Evolutionary conservation across 2,329 filamentous ascomycete species (phyloP), one percentile per base, ranked within the genome.

Genomic region (Mollisiaceae sp.): DNA sequence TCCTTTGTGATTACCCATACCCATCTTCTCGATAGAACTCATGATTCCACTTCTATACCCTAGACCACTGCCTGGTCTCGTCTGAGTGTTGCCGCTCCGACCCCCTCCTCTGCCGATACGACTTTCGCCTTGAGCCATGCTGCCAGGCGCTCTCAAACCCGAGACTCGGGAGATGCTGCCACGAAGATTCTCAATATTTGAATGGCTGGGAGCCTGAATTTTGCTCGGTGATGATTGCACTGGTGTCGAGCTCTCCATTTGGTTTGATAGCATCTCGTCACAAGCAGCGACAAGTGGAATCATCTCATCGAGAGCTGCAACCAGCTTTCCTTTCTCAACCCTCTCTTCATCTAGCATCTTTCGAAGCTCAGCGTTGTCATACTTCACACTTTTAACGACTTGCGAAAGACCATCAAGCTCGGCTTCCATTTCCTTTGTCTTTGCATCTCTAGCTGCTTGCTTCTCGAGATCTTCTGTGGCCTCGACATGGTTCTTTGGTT

Each of bases 1-100:
- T 35, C 75, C 73, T 63, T 72, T 75, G 70, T 87, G 82, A 72
- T 83, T 89, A 11, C 92, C 92, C 93, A 96, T 96, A 11, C 92
- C 92, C 93, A 96, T 96, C 79, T 89, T 88, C 82, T 96, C 92
- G 76, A 96, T 95, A 20, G 91, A 93, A 72, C 85, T 91, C 89
- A 96, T 89, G 74, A 95, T 90, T 64, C 90, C 88, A 74, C 90
- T 92, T 73, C 91, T 78, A 68, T 77, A 74, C 9, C 79, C 79
- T 67, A 79, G 22, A 22, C 75, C 75, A 67, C 73, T 76, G 2
- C 69, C 71, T 1, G 73, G 73, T 61, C 73, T 68, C 27, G 45
- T 66, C n/a, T 69, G 70, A 54, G 67, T 64, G 57, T 68, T 73
- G 1, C 81, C 81, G 68, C 81, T 83, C 66, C 82, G 66, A 36